phyloP scores from a whole-genome alignment of 2,329 filamentous ascomycete species.

The Ophiostoma quercus region DNA sequence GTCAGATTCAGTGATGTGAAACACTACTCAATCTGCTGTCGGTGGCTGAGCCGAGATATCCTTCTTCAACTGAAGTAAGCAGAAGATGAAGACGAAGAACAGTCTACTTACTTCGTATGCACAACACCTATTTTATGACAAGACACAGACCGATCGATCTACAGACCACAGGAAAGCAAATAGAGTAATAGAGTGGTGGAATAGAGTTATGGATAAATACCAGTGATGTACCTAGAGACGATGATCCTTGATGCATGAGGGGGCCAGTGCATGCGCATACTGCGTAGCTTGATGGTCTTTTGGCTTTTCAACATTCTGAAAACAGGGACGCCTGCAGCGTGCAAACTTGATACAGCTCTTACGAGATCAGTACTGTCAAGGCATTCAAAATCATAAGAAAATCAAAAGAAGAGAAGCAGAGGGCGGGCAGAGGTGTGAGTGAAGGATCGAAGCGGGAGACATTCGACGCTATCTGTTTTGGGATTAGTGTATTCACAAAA shows the following conservation, averaged over 20 bases:
- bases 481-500: background rate
- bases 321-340: too few relatives aligned
- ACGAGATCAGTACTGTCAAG: too few relatives aligned
- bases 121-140: background rate
- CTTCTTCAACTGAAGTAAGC: too few relatives aligned
- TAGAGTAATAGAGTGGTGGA: background rate
- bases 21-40: background rate
- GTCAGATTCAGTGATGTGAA: background rate
- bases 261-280: too few relatives aligned
- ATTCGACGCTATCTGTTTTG: background rate
- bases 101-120: too few relatives aligned
- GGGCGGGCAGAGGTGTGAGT: background rate
- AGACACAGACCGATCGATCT: background rate
- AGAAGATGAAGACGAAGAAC: too few relatives aligned
- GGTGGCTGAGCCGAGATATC: background rate
- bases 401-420: background rate
- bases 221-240: background rate
- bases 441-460: background rate
- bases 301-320: background rate
- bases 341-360: too few relatives aligned
- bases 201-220: slow-evolving; percentile 3
- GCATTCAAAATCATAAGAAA: background rate
- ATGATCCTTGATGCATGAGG: slow-evolving; percentile 4
- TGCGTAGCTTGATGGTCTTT: too few relatives aligned
- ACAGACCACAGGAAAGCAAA: background rate